Base-by-base conservation (phyloP, 306 rosid genomes). In the Abrus pulchellus region DNA sequence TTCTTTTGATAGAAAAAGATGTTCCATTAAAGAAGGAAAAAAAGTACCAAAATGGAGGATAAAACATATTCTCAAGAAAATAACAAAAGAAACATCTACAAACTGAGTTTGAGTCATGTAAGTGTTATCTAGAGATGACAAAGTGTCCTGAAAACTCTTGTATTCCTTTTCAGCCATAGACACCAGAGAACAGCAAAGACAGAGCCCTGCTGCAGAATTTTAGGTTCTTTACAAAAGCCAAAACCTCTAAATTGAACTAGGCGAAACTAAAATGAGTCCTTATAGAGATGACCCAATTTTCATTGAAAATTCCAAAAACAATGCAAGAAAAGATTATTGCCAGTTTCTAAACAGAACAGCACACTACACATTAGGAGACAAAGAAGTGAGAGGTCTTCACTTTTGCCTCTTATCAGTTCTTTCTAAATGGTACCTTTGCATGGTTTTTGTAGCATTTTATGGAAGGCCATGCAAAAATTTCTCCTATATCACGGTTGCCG, bases 401-500 rank as follows among this genome's bases (percentile, higher is more conserved):
- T 61, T 49, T 72, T 80, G 70, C 4, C 63, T 49, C 62, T 2
- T 43, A 14, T 76, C 56, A 61, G 9, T 13, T 80, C 28, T 61
- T 71, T 71, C 72, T 80, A 20, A 61, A 1, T 50, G 56, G 36
- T 27, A 50, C 41, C 78, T 79, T 62, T 81, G 49, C 75, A 59
- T 80, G 74, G 36, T 71, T 83, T 68, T 68, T 91, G 77, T 84
- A 94, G 98, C 98, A 94, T 87, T 94, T 94, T 79, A 94, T 94
- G 98, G 98, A 94, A 87, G 97, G 97, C 69, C 94, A 91, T 85
- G 90, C 97, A n/a, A 91, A 87, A 89, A 90, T 80, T 80, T 82
- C 93, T 82, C 98, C 98, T 44, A 92, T 94, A 81, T 94, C 98
- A 80, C 94, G 97, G 82, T 79, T 94, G 84, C 98, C 98, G n/a